These are phyloP conservation scores for Epichloe hybrida DNA, from an alignment of 2,329 filamentous ascomycete species.

Conservation along the genomic window DNA sequence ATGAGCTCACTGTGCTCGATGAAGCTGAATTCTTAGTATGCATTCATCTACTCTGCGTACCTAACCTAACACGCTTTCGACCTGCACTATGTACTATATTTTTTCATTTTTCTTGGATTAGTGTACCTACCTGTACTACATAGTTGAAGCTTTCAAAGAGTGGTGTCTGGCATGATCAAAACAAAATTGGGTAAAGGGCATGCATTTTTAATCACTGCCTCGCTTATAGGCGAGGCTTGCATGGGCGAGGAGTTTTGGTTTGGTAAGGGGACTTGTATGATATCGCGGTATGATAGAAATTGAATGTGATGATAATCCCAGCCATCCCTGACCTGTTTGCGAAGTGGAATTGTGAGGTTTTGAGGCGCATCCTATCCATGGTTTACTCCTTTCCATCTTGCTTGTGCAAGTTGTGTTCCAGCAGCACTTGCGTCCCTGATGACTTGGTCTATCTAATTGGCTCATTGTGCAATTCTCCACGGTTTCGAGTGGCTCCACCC, in stretches of 20 bases:
- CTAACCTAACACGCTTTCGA: neutral
- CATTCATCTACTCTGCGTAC: no score
- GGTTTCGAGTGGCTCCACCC: no score
- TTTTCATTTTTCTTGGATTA: constrained; percentile 3
- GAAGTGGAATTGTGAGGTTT: neutral
- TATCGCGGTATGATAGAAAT: neutral
- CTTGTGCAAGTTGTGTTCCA: no score
- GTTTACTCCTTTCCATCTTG: no score
- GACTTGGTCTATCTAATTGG: no score
- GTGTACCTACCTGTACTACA: constrained; percentile 1
- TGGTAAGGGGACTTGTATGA: neutral
- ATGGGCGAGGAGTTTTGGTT: neutral
- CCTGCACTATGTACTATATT: neutral
- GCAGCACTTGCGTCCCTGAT: no score
- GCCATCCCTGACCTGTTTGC: no score
- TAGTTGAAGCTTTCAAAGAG: neutral
- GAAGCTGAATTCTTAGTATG: neutral
- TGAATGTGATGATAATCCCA: no score
- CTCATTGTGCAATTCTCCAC: no score
- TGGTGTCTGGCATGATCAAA: neutral
- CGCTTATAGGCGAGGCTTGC: neutral
- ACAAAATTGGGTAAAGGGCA: neutral
- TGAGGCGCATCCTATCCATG: no score
- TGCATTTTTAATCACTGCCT: neutral
- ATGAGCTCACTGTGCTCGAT: constrained; percentile 9